phyloP scores from a whole-genome alignment of 768 basidiomycete species.

The Agrocybe pediades region DNA sequence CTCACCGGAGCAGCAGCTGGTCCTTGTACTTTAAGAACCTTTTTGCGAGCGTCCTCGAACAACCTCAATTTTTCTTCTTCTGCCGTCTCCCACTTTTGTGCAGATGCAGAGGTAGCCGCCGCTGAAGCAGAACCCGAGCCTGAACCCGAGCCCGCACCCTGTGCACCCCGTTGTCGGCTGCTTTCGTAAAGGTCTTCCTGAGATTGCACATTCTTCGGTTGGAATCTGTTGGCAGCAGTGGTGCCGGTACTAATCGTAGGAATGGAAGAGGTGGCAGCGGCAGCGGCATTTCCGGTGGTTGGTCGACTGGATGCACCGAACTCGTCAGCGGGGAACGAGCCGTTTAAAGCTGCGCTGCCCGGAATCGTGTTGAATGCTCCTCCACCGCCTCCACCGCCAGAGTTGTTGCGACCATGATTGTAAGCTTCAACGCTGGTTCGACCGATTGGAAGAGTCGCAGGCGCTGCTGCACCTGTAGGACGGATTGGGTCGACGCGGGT shows the following conservation, averaged over 20 bases:
- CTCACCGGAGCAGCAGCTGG: slow-evolving; percentile 36
- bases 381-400: too few species aligned
- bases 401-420: slow-evolving; percentile 3
- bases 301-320: slow-evolving; percentile 14
- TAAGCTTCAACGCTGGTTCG: slow-evolving; percentile 15
- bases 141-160: slow-evolving; percentile 14
- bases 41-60: slow-evolving; percentile 63
- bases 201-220: slow-evolving; percentile 40
- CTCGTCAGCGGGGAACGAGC: slow-evolving; percentile 13
- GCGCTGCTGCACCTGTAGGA: slow-evolving; percentile 13
- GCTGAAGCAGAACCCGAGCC: slow-evolving; percentile 8
- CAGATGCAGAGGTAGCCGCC: slow-evolving; percentile 5
- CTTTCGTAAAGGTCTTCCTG: slow-evolving; percentile 32
- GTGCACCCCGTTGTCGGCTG: slow-evolving; percentile 16
- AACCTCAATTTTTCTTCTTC: slow-evolving; percentile 68
- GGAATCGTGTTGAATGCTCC: slow-evolving; percentile 22
- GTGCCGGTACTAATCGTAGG: slow-evolving; percentile 10
- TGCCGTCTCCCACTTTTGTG: slow-evolving; percentile 50
- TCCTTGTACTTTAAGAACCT: slow-evolving; percentile 59
- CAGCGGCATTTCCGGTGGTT: slow-evolving; percentile 5
- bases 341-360: slow-evolving; percentile 8
- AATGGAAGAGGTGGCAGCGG: slow-evolving; percentile 18
- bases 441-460: slow-evolving; percentile 22
- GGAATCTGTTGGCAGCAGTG: slow-evolving; percentile 29
- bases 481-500: slow-evolving; percentile 15